Percentiles rank a stretch among this genome's conserved stretches.
phyloP scores from a whole-genome alignment of 1,284 basidiomycete species.

The Ustilago tritici region DNA sequence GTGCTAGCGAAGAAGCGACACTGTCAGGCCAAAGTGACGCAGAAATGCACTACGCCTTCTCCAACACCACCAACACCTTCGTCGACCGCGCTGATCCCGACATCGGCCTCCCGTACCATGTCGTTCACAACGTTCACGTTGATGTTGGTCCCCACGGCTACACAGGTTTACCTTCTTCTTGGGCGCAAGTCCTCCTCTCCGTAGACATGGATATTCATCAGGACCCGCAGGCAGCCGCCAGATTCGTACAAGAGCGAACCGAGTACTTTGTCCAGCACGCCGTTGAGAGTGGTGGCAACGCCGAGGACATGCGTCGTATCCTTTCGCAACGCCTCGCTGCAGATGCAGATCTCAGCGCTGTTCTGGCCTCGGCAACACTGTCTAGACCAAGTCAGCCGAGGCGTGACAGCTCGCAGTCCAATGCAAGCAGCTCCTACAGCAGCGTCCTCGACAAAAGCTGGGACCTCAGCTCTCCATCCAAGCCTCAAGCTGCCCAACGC shows the following conservation, averaged over 20 bases:
- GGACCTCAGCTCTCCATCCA: conserved; percentile 41
- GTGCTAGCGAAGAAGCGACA: neutral
- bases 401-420: conserved; percentile 36
- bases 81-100: conserved; percentile 44
- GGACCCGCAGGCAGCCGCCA: conserved; percentile 38
- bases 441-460: conserved; percentile 53
- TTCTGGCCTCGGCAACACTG: conserved; percentile 7
- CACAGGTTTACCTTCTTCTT: conserved; percentile 55
- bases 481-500: neutral
- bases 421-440: conserved; percentile 56
- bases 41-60: neutral
- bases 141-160: conserved; percentile 60
- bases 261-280: conserved; percentile 48
- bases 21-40: neutral
- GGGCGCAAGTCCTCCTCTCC: conserved; percentile 51
- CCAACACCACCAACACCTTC: conserved; percentile 14
- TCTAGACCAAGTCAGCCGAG: conserved; percentile 11
- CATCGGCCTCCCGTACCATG: conserved; percentile 58
- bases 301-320: conserved; percentile 29
- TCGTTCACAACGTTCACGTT: conserved; percentile 62
- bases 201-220: conserved; percentile 40
- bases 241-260: conserved; percentile 37
- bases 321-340: conserved; percentile 31
- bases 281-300: conserved; percentile 36
- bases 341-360: conserved; percentile 29